Conservation (phyloP, 306 rosid species). For the Heteromeles arbutifolia region DNA sequence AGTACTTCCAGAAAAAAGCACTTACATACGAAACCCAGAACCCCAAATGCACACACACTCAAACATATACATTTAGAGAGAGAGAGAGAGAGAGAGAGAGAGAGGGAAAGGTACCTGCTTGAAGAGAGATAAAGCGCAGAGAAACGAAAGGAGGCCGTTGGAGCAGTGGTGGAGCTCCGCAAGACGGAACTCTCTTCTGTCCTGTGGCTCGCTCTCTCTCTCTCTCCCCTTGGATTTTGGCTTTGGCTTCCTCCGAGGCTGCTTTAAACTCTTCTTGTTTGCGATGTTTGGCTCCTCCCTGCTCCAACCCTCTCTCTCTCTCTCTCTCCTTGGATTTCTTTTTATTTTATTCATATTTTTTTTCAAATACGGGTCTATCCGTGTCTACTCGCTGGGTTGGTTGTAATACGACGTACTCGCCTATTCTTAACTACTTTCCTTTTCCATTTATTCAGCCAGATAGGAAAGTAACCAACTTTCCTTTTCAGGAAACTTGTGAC, state of each 20-base stretch:
- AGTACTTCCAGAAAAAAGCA: neutral
- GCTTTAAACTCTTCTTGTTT: slow-evolving; percentile 3
- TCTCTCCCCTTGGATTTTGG: neutral
- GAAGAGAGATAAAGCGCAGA: slow-evolving; percentile 13
- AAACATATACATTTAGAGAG: neutral
- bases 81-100: neutral
- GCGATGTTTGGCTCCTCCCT: neutral
- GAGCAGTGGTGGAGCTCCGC: slow-evolving; percentile 46
- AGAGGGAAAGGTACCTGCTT: slow-evolving; percentile 10
- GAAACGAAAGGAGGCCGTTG: slow-evolving; percentile 30
- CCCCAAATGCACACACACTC: slow-evolving; percentile 1
- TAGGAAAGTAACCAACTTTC: neutral
- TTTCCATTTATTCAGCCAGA: neutral
- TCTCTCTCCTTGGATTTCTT: neutral
- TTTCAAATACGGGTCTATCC: neutral
- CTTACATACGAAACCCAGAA: slow-evolving; percentile 12
- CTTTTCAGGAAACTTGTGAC: neutral
- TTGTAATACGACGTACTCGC: neutral
- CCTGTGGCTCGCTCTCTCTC: slow-evolving; percentile 2
- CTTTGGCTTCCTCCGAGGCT: neutral
- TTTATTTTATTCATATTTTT: slow-evolving; percentile 5
- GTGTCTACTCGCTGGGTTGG: neutral
- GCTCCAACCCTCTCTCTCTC: neutral
- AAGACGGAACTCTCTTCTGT: slow-evolving; percentile 12
- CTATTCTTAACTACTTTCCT: neutral